Conservation (phyloP, 2,329 filamentous ascomycete species). For the Capronia coronata region DNA sequence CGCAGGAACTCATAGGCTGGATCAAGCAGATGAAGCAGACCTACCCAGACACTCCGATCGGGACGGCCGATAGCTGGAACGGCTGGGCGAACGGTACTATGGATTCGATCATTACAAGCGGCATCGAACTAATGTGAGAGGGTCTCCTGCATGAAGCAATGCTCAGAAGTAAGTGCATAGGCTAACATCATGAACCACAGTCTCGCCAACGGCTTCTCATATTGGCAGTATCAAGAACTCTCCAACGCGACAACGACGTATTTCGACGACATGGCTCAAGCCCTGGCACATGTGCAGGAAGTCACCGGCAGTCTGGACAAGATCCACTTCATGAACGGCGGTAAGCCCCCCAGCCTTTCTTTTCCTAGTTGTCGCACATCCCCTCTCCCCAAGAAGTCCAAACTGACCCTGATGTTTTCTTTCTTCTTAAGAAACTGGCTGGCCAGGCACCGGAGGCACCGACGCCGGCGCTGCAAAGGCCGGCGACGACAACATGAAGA, state of each 20-base stretch:
- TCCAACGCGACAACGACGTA: slow-evolving; percentile 56
- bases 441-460: slow-evolving; percentile 44
- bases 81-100: slow-evolving; percentile 63
- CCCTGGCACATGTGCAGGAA: slow-evolving; percentile 56
- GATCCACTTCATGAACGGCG: slow-evolving; percentile 62
- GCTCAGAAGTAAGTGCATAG: too few relatives aligned
- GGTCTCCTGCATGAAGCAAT: too few relatives aligned
- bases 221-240: slow-evolving; percentile 61
- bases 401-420: neutral
- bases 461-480: slow-evolving; percentile 58
- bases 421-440: slow-evolving; percentile 23
- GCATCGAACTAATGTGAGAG: slow-evolving; percentile 53
- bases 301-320: slow-evolving; percentile 49
- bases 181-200: slow-evolving; percentile 20
- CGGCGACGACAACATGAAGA: slow-evolving; percentile 51
- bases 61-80: slow-evolving; percentile 68
- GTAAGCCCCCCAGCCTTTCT: slow-evolving; percentile 41
- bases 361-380: too few relatives aligned
- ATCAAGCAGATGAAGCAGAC: slow-evolving; percentile 56
- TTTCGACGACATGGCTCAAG: slow-evolving; percentile 61
- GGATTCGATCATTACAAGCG: slow-evolving; percentile 54
- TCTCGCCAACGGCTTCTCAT: slow-evolving; percentile 63
- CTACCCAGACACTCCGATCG: slow-evolving; percentile 52
- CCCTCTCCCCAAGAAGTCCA: neutral
- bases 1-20: slow-evolving; percentile 52